phyloP scores from a whole-genome alignment of 2,329 filamentous ascomycete genomes.

The Zalaria sp. region DNA sequence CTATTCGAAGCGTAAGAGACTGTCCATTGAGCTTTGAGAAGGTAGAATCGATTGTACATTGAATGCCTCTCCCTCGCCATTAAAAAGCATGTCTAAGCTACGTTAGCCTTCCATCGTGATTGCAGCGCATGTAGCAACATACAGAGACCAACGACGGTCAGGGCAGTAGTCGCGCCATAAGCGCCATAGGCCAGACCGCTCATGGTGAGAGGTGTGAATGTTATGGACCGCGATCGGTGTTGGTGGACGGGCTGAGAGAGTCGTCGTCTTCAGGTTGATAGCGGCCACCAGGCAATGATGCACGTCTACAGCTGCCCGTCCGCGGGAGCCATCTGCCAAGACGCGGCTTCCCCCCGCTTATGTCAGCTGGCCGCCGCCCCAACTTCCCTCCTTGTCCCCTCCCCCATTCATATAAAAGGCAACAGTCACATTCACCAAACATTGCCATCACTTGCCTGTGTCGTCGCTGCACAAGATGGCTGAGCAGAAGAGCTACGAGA shows the following conservation, averaged over 20 bases:
- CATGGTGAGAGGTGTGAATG: conserved; percentile 10
- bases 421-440: neutral
- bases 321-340: neutral
- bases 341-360: neutral
- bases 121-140: conserved; percentile 21
- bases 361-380: neutral
- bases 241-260: neutral
- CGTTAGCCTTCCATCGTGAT: conserved; percentile 11
- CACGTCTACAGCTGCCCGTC: neutral
- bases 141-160: conserved; percentile 24
- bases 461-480: conserved; percentile 30
- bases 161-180: conserved; percentile 19
- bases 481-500: conserved; percentile 62
- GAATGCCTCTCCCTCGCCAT: conserved; percentile 88
- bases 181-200: conserved; percentile 20
- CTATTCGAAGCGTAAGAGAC: conserved; percentile 26
- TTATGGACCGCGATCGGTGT: neutral
- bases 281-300: neutral
- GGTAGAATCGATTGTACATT: conserved; percentile 52
- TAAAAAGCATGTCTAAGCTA: conserved; percentile 86
- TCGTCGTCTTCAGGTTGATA: neutral
- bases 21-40: neutral
- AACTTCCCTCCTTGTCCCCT: too few species aligned
- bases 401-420: conserved; percentile 14
- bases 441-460: neutral